These are phyloP conservation scores for Tylopilus rubrobrunneus DNA, from an alignment of 768 basidiomycete genomes.

Conservation along the genomic window DNA sequence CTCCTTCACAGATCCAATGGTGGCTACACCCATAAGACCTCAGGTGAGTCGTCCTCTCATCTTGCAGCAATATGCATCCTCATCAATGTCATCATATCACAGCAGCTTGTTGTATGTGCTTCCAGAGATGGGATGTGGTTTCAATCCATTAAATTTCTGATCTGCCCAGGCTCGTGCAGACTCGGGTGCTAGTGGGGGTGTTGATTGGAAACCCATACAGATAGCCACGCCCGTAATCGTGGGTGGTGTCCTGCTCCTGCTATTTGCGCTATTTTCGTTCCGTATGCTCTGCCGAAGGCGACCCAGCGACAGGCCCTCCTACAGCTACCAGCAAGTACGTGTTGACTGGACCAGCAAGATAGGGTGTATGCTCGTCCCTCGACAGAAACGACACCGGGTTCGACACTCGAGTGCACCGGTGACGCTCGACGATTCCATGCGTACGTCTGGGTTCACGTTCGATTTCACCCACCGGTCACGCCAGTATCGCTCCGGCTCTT, in stretches of 20 bases:
- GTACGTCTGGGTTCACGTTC: not conserved
- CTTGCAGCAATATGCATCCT: not conserved
- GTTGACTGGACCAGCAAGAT: slow-evolving; percentile 14
- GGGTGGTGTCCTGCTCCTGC: slow-evolving; percentile 26
- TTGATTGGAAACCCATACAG: slow-evolving; percentile 28
- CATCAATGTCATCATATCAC: not conserved
- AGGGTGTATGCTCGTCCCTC: slow-evolving; percentile 12
- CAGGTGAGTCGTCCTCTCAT: slow-evolving; percentile 10
- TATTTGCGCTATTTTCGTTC: slow-evolving; percentile 16
- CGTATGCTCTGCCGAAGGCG: slow-evolving; percentile 26
- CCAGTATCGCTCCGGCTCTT: slow-evolving; percentile 20
- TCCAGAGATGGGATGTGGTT: not conserved
- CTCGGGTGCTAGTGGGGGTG: not conserved
- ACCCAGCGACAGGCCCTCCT: slow-evolving; percentile 1
- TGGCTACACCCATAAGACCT: slow-evolving; percentile 4
- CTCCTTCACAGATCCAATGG: slow-evolving; percentile 21
- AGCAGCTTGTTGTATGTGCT: slow-evolving; percentile 23
- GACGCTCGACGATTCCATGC: slow-evolving; percentile 25
- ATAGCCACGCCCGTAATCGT: slow-evolving; percentile 34
- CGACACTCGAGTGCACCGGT: slow-evolving; percentile 6
- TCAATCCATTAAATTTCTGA: not conserved
- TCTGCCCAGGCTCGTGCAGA: slow-evolving; percentile 16
- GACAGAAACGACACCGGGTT: slow-evolving; percentile 13
- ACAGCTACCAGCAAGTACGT: slow-evolving; percentile 13
- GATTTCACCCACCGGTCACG: slow-evolving; percentile 6